Conservation (phyloP, 257 asterid genomes). For the Lycium barbarum region DNA sequence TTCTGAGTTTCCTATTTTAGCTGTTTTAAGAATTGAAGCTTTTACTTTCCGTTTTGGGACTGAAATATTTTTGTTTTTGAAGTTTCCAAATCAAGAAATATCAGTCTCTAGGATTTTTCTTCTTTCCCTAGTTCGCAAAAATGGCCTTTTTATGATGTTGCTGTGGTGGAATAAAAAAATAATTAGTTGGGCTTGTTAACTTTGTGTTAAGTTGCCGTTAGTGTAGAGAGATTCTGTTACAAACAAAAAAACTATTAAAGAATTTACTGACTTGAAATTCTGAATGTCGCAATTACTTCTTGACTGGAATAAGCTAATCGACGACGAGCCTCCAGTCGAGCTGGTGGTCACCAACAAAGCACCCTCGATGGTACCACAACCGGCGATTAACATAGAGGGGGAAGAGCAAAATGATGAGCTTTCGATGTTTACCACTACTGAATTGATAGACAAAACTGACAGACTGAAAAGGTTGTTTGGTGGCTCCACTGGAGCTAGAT, state of each 20-base stretch:
- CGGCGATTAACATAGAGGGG: background rate
- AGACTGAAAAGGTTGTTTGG: background rate
- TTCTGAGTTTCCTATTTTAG: no score
- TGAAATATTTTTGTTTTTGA: no score
- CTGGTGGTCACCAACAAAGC: slow-evolving; percentile 30
- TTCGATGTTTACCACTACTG: background rate
- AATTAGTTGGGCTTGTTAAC: no score
- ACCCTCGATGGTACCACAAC: background rate
- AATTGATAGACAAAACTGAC: background rate
- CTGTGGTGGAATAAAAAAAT: background rate
- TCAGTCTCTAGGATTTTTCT: no score
- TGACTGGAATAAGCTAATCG: slow-evolving; percentile 35
- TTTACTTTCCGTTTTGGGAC: no score
- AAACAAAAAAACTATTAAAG: no score
- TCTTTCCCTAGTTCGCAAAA: no score
- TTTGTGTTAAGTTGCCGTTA: no score
- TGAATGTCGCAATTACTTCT: slow-evolving; percentile 3
- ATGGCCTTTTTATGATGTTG: background rate
- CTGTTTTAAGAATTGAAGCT: no score
- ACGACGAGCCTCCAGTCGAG: slow-evolving; percentile 30
- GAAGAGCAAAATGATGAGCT: slow-evolving; percentile 24
- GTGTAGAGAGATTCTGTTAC: no score
- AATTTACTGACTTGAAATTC: background rate
- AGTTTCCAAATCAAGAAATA: no score
- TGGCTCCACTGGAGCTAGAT: background rate